Conservation (phyloP, 2,329 filamentous ascomycete species). For the Alternaria angustiovoidea region DNA sequence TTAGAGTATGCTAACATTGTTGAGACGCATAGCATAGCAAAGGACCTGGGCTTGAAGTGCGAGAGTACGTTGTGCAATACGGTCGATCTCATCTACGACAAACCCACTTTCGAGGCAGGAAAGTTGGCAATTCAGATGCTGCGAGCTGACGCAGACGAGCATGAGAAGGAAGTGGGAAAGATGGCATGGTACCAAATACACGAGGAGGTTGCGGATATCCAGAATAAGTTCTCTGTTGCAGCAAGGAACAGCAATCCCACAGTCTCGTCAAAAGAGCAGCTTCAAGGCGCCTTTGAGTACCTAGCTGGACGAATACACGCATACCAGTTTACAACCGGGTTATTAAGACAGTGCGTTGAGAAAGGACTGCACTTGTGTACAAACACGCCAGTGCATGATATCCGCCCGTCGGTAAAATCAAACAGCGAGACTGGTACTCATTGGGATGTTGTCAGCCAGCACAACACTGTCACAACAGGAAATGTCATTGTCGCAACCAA, state of each 20-base stretch:
- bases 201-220: constrained; percentile 17
- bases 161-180: constrained; percentile 32
- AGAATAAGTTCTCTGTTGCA: constrained; percentile 29
- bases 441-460: constrained; percentile 33
- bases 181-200: constrained; percentile 43
- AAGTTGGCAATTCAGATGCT: constrained; percentile 36
- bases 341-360: constrained; percentile 37
- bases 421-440: background rate
- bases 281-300: constrained; percentile 44
- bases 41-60: constrained; percentile 52
- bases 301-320: constrained; percentile 43
- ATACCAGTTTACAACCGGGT: constrained; percentile 41
- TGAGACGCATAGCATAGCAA: constrained; percentile 64
- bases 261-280: constrained; percentile 23
- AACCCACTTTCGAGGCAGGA: constrained; percentile 37
- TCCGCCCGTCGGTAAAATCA: constrained; percentile 14
- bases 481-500: constrained; percentile 47
- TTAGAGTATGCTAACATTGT: constrained; percentile 58
- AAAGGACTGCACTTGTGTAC: constrained; percentile 40
- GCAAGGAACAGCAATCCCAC: constrained; percentile 28
- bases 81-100: constrained; percentile 66
- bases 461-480: constrained; percentile 24
- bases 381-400: constrained; percentile 37
- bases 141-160: constrained; percentile 26
- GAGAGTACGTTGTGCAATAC: constrained; percentile 63